Conservation (phyloP, 140 eudicot genomes). For the Senecio squalidus region DNA sequence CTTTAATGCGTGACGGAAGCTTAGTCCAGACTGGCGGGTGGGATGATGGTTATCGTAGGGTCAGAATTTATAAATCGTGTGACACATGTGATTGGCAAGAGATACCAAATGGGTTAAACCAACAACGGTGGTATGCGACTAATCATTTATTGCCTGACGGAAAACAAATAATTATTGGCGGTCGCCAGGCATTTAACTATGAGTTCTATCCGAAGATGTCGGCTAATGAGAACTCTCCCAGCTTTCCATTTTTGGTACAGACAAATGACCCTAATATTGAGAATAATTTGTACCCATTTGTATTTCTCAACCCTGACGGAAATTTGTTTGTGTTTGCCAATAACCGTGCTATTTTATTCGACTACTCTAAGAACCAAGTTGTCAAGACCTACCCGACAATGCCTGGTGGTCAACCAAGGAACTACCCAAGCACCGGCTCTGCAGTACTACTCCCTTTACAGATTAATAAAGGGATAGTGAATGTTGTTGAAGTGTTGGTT, state of each 20-base stretch:
- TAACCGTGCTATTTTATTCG: conserved; percentile 48
- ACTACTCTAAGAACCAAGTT: conserved; percentile 33
- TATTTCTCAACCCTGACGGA: conserved; percentile 53
- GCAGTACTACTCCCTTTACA: conserved; percentile 58
- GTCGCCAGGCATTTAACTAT: too few species aligned
- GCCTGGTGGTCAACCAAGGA: conserved; percentile 59
- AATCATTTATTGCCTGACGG: too few species aligned
- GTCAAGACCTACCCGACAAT: conserved; percentile 43
- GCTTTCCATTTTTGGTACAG: conserved; percentile 37
- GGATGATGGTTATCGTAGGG: too few species aligned
- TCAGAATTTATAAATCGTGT: too few species aligned
- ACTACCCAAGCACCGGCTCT: conserved; percentile 67
- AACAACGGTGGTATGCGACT: too few species aligned
- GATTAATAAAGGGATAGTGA: conserved; percentile 4
- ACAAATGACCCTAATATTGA: conserved; percentile 42
- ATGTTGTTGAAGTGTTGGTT: conserved; percentile 51
- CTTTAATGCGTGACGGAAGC: too few species aligned
- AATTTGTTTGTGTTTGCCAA: conserved; percentile 61
- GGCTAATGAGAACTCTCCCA: not conserved
- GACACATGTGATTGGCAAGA: too few species aligned
- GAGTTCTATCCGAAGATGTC: too few species aligned
- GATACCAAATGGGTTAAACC: too few species aligned
- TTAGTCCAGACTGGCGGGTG: too few species aligned
- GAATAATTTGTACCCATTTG: conserved; percentile 64
- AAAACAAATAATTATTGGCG: too few species aligned